Evolutionary conservation across 129 eudicot species (phyloP), one percentile per base, ranked within the genome.

Genomic region (Silybum marianum): DNA sequence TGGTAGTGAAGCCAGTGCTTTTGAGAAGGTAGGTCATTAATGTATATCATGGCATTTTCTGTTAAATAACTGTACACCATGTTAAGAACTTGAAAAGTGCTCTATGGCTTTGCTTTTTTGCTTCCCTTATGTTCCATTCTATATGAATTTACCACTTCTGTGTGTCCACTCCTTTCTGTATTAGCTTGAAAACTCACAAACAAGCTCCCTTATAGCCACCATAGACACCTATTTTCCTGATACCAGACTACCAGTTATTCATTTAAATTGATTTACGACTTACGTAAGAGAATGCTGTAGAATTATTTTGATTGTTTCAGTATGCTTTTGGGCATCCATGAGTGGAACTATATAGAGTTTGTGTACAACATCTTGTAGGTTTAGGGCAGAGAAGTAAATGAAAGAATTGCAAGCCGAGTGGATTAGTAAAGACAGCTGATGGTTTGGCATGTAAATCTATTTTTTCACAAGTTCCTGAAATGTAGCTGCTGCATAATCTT

Each of bases 1-100:
- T 87, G 99, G 98, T 25, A 82, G 85, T 82, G 94, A 93, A 82
- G 97, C 98, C 73, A 42, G 87, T 84, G 99, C 98, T 73, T 96
- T 96, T 82, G 99, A 96, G 89, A 93, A 96, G 99, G 99, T 96
- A 78, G 51, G 75, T 21, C 42, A 28, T 58, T 66, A 44, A 76
- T 78, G 18, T 76, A 11, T 73, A 44, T 30, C 18, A 3, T 72
- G 25, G 44, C 8, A 30, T 66, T 76, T 23, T 76, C 46, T 38
- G 21, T 70, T 23, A n/a, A 39, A 39, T 39, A 66, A 68, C 65
- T 39, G 40, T 65, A 65, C 28, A 22, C 69, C 28, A 19, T 65
- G 69, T 28, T 65, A 65, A 65, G 69, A 65, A 65, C 69, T 65
- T 22, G 28, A 65, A 19, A 22, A 65, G 30, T 22, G 30, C 69